Base-by-base conservation (phyloP, 1,284 basidiomycete genomes). In the Ustilago loliicola region DNA sequence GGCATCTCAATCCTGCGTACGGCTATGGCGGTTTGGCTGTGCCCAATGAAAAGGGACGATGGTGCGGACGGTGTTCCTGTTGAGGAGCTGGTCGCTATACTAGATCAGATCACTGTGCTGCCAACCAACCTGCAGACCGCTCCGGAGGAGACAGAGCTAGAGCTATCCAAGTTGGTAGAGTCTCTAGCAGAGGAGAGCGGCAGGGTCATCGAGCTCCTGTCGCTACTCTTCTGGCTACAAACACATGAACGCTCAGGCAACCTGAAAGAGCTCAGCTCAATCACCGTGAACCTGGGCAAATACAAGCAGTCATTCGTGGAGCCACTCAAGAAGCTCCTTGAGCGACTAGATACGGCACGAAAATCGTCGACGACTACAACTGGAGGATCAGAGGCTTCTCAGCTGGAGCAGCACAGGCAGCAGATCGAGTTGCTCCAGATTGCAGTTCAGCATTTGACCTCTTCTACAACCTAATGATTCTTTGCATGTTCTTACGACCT, bases 1-100 rank as follows among this genome's bases (percentile, higher is more conserved):
- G 74, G 57, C 3, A 54, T 76, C 21, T 61, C 72, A 11, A 66
- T 79, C 17, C 40, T 79, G 27, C 65, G 74, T 8, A 50, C 32
- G 2, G 50, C 53, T 2, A 8, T 66, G 48, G 6, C 40, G 1
- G n/a, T 17, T 9, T 62, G 60, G 60, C 45, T 53, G 29, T 30
- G 45, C 1, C 38, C 54, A 3, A 34, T 45, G 15, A 6, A 25
- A 6, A 30, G 15, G 21, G 36, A 23, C 4, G 38, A 51, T n/a
- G 45, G 34, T 1, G 11, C 10, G 19, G 61, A 55, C 8, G 42
- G 25, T 10, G 50, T 62, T 0, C 53, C 54, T 2, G n/a, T 55
- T 1, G 42, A 51, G 4, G 34, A 50, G 5, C 19, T 77, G 0
- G 13, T 56, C 7, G 51, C 19, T 1, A n/a, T 72, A 50, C 58